Evolutionary conservation across 768 basidiomycete species (phyloP).

Genomic region (Zangia roseola): DNA sequence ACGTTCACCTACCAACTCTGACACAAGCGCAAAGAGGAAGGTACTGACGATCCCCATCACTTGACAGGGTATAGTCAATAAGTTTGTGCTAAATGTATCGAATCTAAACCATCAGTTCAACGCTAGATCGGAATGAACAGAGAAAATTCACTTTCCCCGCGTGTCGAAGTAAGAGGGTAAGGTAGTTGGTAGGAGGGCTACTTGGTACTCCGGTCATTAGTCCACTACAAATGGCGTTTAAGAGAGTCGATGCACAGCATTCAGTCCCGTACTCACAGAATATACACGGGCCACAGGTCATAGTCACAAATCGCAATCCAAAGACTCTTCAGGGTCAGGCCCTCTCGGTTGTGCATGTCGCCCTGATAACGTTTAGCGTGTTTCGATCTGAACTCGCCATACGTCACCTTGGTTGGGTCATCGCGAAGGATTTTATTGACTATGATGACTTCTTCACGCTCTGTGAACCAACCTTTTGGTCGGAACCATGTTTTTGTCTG

Average conservation of each 20-base stretch:
- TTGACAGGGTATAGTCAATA: constrained; percentile 57
- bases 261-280: constrained; percentile 33
- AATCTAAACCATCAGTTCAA: constrained; percentile 38
- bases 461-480: constrained; percentile 63
- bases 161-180: constrained; percentile 55
- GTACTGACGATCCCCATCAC: constrained; percentile 52
- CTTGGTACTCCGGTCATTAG: constrained; percentile 53
- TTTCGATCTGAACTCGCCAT: not conserved
- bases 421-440: constrained; percentile 60
- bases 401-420: constrained; percentile 53
- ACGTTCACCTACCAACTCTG: constrained; percentile 54
- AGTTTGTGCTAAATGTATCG: constrained; percentile 56
- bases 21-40: constrained; percentile 47
- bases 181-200: constrained; percentile 49
- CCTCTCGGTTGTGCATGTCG: constrained; percentile 73
- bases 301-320: constrained; percentile 59
- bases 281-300: constrained; percentile 67
- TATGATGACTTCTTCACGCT: constrained; percentile 58
- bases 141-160: constrained; percentile 39
- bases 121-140: not conserved
- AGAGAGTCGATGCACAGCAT: not conserved
- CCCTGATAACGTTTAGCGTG: not conserved
- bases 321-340: constrained; percentile 45
- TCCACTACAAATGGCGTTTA: constrained; percentile 33
- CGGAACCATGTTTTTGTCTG: constrained; percentile 58